Base-by-base conservation (phyloP, 768 basidiomycete species). In the Agaricus subrufescens region DNA sequence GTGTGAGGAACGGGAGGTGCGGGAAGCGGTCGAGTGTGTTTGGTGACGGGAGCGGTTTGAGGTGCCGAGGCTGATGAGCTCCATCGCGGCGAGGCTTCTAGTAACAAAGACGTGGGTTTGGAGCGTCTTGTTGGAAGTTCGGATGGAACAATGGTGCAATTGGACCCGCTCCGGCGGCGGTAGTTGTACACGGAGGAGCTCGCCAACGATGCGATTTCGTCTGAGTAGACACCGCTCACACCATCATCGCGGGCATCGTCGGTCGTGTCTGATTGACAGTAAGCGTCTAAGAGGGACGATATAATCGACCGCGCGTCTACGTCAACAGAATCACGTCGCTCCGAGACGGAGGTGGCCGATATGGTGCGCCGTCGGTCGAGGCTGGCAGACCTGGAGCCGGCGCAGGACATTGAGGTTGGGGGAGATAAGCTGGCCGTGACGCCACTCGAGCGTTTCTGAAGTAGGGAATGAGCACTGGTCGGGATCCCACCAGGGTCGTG, bases 221-320 rank as follows among this genome's bases (percentile, higher is more conserved):
- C 51, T 25, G 42, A 9, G 9, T 6, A 44, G 9, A 44, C 9
- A 2, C 12, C 43, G 19, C 42, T 52, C n/a, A n/a, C 27, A 23
- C 47, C 46, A 12, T 54, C 46, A 6, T 27, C n/a, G 27, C 46
- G 30, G 5, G 31, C 44, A 3, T 42, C 53, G 6, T 46, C 52
- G 44, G 8, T 45, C 45, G 7, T 46, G n/a, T 54, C 53, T 5
- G 51, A 52, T 44, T 46, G 37, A 47, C 46, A 54, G 19, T 56
- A 48, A 10, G 29, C 54, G 30, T 49, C 48, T 40, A 56, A 48
- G 40, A 56, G 25, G 3, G 54, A 56, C 7, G 54, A 56, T 31
- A 49, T 56, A 46, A 54, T 29, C 10, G 53, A 54, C n/a, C 53
- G 38, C 11, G 37, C 34, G n/a, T 54, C 46, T 2, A 39, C 38